These are phyloP conservation scores for Trichoderma aggressivum DNA, from an alignment of 2,329 filamentous ascomycete genomes.

Conservation along the genomic window DNA sequence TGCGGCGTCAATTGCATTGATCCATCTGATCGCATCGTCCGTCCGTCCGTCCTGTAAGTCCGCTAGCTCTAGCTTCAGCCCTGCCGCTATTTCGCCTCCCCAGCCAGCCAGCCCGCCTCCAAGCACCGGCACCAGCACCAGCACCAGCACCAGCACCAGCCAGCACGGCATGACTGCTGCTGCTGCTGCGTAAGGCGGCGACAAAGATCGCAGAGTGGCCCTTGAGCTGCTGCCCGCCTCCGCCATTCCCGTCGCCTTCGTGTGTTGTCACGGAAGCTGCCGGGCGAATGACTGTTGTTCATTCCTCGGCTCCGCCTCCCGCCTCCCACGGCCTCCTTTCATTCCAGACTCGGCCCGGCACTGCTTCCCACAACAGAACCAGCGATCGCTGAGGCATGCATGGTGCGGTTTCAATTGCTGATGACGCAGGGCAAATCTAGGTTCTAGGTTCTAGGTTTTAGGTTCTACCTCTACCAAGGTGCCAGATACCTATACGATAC, in stretches of 20 bases:
- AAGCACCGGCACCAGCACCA: not conserved
- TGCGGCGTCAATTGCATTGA: not conserved
- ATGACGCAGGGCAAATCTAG: constrained; percentile 5
- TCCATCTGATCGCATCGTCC: not conserved
- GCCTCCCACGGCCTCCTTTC: constrained; percentile 20
- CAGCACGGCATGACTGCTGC: not conserved
- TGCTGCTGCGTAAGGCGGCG: not conserved
- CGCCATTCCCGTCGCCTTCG: constrained; percentile 14
- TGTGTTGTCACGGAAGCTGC: constrained; percentile 19
- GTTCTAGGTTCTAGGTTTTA: no score
- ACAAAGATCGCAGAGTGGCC: constrained; percentile 12
- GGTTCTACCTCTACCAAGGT: no score
- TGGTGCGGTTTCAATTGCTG: constrained; percentile 16
- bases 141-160: not conserved
- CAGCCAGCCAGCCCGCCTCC: not conserved
- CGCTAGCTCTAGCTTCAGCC: not conserved
- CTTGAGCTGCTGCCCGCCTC: constrained; percentile 13
- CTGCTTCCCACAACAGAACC: constrained; percentile 23
- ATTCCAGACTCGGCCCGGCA: constrained; percentile 25
- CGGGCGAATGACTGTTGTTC: constrained; percentile 14
- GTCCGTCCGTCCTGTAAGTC: not conserved
- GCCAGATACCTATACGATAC: not conserved
- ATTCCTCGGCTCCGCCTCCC: constrained; percentile 21
- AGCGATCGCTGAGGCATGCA: constrained; percentile 20
- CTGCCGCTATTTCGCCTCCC: not conserved